A percentile compares a stretch with the other conserved stretches of the same genome.
Conservation (phyloP, 768 basidiomycete species). For the Kwoniella shandongensis region DNA sequence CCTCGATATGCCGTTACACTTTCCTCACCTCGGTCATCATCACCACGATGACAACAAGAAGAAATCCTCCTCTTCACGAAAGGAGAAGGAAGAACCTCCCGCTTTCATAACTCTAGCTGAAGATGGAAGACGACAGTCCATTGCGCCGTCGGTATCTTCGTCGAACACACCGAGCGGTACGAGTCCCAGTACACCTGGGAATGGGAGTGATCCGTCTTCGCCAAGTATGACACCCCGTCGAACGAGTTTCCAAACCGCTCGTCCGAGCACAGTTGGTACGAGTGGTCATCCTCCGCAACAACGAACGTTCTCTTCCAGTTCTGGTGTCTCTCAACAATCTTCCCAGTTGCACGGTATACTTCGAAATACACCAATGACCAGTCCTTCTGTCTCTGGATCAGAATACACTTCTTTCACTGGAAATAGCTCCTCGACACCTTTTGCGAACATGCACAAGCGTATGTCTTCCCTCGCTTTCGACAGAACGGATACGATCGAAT, state of each 20-base stretch:
- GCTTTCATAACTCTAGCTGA: slow-evolving; percentile 10
- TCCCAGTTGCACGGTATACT: slow-evolving; percentile 9
- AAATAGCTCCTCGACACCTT: slow-evolving; percentile 12
- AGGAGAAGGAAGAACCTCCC: not conserved
- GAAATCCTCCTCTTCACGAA: not conserved
- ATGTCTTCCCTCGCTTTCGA: slow-evolving; percentile 27
- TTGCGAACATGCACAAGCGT: slow-evolving; percentile 16
- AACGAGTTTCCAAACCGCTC: not conserved
- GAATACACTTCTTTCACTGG: slow-evolving; percentile 20
- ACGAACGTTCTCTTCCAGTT: slow-evolving; percentile 2
- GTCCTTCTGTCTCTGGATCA: slow-evolving; percentile 12
- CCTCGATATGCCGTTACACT: slow-evolving; percentile 27
- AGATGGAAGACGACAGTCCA: slow-evolving; percentile 1
- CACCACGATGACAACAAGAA: slow-evolving; percentile 9
- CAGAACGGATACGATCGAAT: slow-evolving; percentile 29
- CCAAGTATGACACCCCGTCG: not conserved
- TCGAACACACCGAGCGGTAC: not conserved
- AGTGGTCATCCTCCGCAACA: too few species aligned
- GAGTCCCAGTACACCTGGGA: not conserved
- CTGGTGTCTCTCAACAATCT: not conserved
- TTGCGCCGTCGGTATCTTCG: too few species aligned
- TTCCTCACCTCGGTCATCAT: slow-evolving; percentile 20
- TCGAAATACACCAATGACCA: slow-evolving; percentile 5
- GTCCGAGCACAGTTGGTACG: too few species aligned
- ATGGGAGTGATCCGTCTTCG: not conserved